A percentile compares a stretch with the other conserved stretches of the same genome.
phyloP scores from a whole-genome alignment of 805 yeast genomes.

The Suhomyces sp. region DNA sequence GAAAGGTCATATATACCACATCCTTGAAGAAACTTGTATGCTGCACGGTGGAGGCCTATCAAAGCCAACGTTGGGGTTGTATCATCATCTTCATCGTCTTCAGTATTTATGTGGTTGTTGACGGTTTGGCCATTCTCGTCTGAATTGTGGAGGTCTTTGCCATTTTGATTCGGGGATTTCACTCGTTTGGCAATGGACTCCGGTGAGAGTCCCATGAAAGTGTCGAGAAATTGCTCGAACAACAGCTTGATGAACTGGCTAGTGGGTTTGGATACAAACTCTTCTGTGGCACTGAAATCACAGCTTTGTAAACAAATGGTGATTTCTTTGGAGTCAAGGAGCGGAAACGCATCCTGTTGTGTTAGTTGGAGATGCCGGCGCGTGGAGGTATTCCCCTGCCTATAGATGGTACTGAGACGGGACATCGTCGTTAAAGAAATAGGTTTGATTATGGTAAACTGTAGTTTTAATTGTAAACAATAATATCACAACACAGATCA shows the following conservation, averaged over 20 bases:
- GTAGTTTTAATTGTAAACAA: slow-evolving; percentile 2
- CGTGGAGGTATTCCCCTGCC: slow-evolving; percentile 21
- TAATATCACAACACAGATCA: background rate
- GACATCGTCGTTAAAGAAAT: slow-evolving; percentile 28
- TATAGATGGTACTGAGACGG: slow-evolving; percentile 30
- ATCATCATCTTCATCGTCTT: slow-evolving; percentile 28
- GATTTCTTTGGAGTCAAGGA: slow-evolving; percentile 59
- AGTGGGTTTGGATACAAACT: slow-evolving; percentile 56
- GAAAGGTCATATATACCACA: slow-evolving; percentile 80
- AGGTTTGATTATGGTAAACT: too few species aligned
- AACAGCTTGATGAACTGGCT: slow-evolving; percentile 53
- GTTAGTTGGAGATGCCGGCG: slow-evolving; percentile 21
- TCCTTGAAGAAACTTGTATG: slow-evolving; percentile 60
- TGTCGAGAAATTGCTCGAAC: slow-evolving; percentile 60
- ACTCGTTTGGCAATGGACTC: slow-evolving; percentile 24
- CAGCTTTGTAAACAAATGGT: slow-evolving; percentile 60
- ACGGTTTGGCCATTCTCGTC: slow-evolving; percentile 3
- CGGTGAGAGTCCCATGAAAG: slow-evolving; percentile 53
- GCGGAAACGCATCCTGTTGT: slow-evolving; percentile 54
- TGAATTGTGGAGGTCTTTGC: slow-evolving; percentile 5
- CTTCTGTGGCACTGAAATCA: slow-evolving; percentile 61
- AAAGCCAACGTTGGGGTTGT: slow-evolving; percentile 43
- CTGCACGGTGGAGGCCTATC: slow-evolving; percentile 57
- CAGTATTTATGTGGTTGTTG: slow-evolving; percentile 10
- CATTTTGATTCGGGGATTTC: slow-evolving; percentile 13